Percentiles rank a stretch among this genome's conserved stretches.
phyloP scores from a whole-genome alignment of 1,139 yeast genomes.

The Pichia sp. region DNA sequence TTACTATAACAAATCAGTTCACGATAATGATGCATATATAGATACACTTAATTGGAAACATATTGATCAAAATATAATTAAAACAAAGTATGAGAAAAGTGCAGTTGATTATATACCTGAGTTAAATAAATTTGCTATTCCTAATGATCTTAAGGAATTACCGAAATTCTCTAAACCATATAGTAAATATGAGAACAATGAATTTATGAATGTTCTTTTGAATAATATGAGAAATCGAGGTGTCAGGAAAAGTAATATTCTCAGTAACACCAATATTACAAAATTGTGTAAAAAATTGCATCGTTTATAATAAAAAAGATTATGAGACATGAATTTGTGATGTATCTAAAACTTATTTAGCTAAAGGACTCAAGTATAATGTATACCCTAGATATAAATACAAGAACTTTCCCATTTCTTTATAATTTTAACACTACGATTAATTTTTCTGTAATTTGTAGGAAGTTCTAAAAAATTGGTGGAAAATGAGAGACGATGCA shows the following conservation, averaged over 20 bases:
- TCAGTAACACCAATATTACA: background rate
- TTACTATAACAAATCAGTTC: constrained; percentile 32
- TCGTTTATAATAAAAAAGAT: too few species aligned
- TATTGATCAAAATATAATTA: background rate
- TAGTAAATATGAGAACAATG: background rate
- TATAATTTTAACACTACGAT: too few species aligned
- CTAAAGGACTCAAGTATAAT: too few species aligned
- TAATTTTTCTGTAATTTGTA: too few species aligned
- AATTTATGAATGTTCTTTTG: background rate
- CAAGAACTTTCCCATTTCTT: too few species aligned
- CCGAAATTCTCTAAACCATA: constrained; percentile 7
- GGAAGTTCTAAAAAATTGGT: too few species aligned
- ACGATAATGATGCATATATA: constrained; percentile 16
- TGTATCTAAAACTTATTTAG: background rate
- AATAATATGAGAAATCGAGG: background rate
- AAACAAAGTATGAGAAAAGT: constrained; percentile 5
- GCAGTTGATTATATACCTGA: constrained; percentile 9
- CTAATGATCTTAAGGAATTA: constrained; percentile 9
- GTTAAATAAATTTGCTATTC: constrained; percentile 1
- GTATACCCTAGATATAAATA: too few species aligned
- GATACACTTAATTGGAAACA: constrained; percentile 12
- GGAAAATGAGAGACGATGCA: background rate
- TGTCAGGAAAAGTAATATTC: background rate
- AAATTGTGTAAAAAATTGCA: constrained; percentile 1
- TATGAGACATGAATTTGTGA: background rate